These are phyloP conservation scores for Trypanosoma boissoni DNA, from an alignment of 208 protist species.

Conservation along the genomic window DNA sequence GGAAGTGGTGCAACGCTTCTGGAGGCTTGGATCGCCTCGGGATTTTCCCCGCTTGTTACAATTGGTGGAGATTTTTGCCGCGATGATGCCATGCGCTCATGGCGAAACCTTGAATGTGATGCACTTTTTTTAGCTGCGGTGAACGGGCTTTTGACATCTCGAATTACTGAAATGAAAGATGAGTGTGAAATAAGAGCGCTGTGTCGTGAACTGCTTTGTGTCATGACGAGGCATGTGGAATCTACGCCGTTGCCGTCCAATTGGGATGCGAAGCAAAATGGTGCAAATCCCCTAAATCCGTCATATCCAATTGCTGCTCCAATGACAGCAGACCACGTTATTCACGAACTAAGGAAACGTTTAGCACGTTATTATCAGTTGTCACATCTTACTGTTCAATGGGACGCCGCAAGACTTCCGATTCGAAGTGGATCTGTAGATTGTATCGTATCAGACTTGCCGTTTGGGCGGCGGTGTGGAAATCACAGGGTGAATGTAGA, in stretches of 20 bases:
- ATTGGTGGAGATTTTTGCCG: conserved; percentile 24
- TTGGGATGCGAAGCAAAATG: neutral
- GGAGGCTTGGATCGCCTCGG: conserved; percentile 18
- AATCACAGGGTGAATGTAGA: conserved; percentile 40
- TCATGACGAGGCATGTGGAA: neutral
- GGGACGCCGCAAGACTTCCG: conserved; percentile 39
- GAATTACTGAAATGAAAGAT: neutral
- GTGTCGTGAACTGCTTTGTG: neutral
- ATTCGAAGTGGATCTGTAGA: conserved; percentile 36
- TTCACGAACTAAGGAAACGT: neutral
- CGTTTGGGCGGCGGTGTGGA: conserved; percentile 61
- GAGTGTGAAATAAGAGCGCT: neutral
- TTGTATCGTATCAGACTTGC: conserved; percentile 60
- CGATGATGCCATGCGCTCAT: conserved; percentile 12
- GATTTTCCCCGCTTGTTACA: neutral
- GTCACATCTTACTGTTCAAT: conserved; percentile 16
- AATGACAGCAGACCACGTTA: neutral
- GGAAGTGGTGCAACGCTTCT: conserved; percentile 36
- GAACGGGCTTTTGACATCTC: neutral
- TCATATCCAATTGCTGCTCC: neutral
- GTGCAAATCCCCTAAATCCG: neutral
- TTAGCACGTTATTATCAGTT: neutral
- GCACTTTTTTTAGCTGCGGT: conserved; percentile 5
- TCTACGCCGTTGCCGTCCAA: neutral
- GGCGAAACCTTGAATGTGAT: conserved; percentile 2